Evolutionary conservation across 1,284 basidiomycete genomes (phyloP), one percentile per base, ranked within the genome.

Genomic region (Albatrellus sp.): DNA sequence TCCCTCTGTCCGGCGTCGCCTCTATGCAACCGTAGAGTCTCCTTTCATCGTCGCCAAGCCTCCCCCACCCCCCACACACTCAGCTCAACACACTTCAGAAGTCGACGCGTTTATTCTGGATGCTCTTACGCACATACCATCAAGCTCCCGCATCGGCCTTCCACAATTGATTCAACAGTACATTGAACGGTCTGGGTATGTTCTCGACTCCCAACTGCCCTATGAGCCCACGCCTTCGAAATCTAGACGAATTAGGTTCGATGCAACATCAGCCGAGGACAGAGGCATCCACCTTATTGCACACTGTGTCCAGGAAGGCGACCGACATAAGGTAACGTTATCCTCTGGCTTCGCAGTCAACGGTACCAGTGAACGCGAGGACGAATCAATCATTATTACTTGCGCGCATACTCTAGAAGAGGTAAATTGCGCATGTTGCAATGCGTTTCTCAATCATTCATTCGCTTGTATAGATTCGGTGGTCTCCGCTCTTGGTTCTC

Each of bases 321-420:
- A 59, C n/a, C 55, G 59, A 6, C 66, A 73, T 50, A 70, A 70
- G 50, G 63, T 82, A 39, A 70, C 69, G 6, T 56, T 83, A 16
- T 77, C 73, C 45, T 78, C 77, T 7, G 81, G 76, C 0, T 86
- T 86, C 57, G 72, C 69, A 2, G 54, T 85, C 40, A 62, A 68
- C 37, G 57, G 56, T 2, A 54, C 54, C 2, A 53, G 51, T 10
- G 52, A 55, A 28, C 47, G 56, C 2, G 53, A 57, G 13, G 57
- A 56, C 3, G 64, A 69, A 20, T 59, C 62, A 2, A 50, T 75
- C 9, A 55, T 83, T 20, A 55, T 82, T 11, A 76, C 76, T 1
- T 86, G 81, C 52, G 77, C 75, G 4, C 83, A 86, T 56, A 82
- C 81, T 2, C 55, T 84, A 20, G 74, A 79, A 54, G 70, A 77